A percentile compares a stretch with the other conserved stretches of the same genome.
phyloP scores from a whole-genome alignment of 768 basidiomycete species.

The Vararia minispora region DNA sequence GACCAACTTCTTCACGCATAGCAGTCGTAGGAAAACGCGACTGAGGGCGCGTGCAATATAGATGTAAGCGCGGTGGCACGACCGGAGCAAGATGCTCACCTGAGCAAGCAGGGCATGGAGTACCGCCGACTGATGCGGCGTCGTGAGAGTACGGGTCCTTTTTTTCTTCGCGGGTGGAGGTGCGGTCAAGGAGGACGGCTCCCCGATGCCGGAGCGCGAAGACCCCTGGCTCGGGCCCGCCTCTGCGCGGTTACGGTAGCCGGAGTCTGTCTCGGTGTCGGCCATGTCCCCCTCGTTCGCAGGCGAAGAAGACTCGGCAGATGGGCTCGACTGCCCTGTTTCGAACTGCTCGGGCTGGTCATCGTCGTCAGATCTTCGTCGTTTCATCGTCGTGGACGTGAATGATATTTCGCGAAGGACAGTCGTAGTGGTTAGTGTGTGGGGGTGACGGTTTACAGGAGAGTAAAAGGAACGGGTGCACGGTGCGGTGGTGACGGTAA shows the following conservation, averaged over 20 bases:
- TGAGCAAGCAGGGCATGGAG: slow-evolving; percentile 78
- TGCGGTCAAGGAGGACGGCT: slow-evolving; percentile 23
- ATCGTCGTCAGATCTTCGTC: slow-evolving; percentile 8
- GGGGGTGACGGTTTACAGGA: not conserved
- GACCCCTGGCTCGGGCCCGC: slow-evolving; percentile 17
- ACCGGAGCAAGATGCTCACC: slow-evolving; percentile 35
- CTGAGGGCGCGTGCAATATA: slow-evolving; percentile 24
- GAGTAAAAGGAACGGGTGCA: too few relatives aligned
- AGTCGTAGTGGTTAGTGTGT: not conserved
- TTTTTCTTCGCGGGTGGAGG: slow-evolving; percentile 57
- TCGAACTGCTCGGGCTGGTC: too few relatives aligned
- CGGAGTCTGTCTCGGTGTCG: slow-evolving; percentile 46
- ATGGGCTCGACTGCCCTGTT: slow-evolving; percentile 11
- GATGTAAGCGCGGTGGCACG: not conserved
- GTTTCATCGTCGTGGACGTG: slow-evolving; percentile 4
- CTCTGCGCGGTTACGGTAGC: slow-evolving; percentile 31
- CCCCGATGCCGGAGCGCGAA: slow-evolving; percentile 10
- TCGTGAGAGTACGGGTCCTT: slow-evolving; percentile 74
- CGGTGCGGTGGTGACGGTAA: too few relatives aligned
- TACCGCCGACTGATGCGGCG: slow-evolving; percentile 83
- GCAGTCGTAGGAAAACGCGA: slow-evolving; percentile 85
- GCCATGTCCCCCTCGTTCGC: slow-evolving; percentile 31
- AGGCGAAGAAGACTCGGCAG: slow-evolving; percentile 18
- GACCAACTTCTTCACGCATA: slow-evolving; percentile 80
- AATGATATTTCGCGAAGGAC: not conserved